Percentiles rank a stretch among this genome's conserved stretches.
Evolutionary conservation across 1,139 yeast genomes (phyloP).

Genomic region (Candida labiduridarum): DNA sequence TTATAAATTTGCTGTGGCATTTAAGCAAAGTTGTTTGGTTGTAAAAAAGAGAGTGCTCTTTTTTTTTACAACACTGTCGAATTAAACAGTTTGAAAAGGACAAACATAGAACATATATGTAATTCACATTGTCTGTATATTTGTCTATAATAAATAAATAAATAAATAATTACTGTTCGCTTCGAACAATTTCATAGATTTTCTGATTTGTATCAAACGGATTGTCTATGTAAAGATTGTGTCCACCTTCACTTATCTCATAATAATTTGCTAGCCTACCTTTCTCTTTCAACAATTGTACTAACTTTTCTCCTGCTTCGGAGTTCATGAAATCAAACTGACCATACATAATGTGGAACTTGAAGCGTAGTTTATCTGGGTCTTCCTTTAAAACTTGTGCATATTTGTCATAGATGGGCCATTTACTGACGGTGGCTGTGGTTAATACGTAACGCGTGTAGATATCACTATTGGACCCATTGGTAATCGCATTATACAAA

Average conservation of each 20-base stretch:
- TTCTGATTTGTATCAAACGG: constrained; percentile 57
- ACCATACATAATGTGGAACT: constrained; percentile 70
- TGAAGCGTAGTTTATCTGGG: constrained; percentile 30
- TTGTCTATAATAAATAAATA: constrained; percentile 1
- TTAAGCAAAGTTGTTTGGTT: not conserved
- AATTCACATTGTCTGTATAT: not conserved
- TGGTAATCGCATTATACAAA: constrained; percentile 60
- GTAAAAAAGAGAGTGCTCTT: not conserved
- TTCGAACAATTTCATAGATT: constrained; percentile 20
- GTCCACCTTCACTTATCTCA: constrained; percentile 45
- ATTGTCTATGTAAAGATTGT: constrained; percentile 49
- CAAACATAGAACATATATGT: not conserved
- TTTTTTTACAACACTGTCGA: not conserved
- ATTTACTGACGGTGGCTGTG: constrained; percentile 75
- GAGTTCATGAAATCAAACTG: constrained; percentile 86
- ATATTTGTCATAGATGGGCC: constrained; percentile 73
- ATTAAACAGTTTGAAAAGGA: not conserved
- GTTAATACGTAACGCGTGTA: constrained; percentile 66
- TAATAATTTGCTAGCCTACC: constrained; percentile 19
- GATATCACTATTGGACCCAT: constrained; percentile 65
- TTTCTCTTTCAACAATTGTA: constrained; percentile 31
- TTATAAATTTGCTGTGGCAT: constrained; percentile 3
- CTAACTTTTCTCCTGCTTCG: constrained; percentile 65
- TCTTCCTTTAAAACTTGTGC: constrained; percentile 24
- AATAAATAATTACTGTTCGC: not conserved